Evolutionary conservation across 2,329 filamentous ascomycete species (phyloP).

Genomic region (Aureobasidium sp.): DNA sequence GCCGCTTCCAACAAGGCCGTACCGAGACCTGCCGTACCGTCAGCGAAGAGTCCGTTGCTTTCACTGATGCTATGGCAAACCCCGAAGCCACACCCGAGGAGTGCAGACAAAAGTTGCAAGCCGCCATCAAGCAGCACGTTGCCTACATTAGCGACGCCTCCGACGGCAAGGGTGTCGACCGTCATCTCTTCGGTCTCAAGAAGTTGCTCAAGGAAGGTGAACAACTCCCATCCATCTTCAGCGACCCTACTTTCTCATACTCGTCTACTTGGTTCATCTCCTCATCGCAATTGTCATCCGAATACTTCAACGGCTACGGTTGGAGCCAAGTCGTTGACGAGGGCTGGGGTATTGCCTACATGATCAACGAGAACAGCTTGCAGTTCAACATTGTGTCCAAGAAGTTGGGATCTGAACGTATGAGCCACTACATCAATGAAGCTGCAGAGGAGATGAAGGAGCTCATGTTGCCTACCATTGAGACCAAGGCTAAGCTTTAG

Average conservation of each 20-base stretch:
- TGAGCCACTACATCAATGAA: conserved; percentile 95
- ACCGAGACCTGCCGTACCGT: conserved; percentile 94
- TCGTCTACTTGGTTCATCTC: conserved; percentile 84
- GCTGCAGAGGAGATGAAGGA: conserved; percentile 86
- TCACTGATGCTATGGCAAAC: conserved; percentile 82
- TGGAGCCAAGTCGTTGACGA: conserved; percentile 97
- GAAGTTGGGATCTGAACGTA: conserved; percentile 77
- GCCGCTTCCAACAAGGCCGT: conserved; percentile 91
- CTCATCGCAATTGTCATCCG: conserved; percentile 81
- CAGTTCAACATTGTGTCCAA: conserved; percentile 99
- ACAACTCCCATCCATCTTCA: conserved; percentile 72
- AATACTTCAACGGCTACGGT: conserved; percentile 98
- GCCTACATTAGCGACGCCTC: conserved; percentile 86
- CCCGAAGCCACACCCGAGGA: conserved; percentile 54
- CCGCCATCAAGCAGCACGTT: conserved; percentile 72
- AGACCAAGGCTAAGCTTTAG: conserved; percentile 83
- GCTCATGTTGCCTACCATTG: conserved; percentile 70
- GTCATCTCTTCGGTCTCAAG: conserved; percentile 96
- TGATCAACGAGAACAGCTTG: conserved; percentile 99
- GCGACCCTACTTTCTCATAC: conserved; percentile 80
- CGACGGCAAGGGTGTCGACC: conserved; percentile 88
- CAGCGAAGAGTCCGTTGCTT: conserved; percentile 83
- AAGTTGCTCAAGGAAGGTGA: conserved; percentile 76
- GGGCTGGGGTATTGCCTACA: conserved; percentile 96
- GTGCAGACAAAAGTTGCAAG: conserved; percentile 68